Evolutionary conservation across 1,284 basidiomycete species (phyloP), one percentile per base, ranked within the genome.

Genomic region (Mycena sp.): DNA sequence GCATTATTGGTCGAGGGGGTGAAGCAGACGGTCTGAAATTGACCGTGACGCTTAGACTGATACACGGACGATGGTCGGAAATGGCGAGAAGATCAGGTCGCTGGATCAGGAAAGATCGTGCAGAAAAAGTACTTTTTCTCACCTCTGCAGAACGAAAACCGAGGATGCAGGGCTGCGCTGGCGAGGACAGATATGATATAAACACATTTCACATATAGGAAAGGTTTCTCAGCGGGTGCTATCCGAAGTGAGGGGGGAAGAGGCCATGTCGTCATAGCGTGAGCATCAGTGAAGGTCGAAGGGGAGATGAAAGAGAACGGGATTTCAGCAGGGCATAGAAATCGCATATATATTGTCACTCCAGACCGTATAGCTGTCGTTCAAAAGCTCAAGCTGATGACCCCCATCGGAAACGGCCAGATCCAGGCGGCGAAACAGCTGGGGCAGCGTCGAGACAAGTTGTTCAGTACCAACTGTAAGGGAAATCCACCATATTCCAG

Each of bases 191-290:
- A 77, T 1, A 90, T 69, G 3, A 75, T 76, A 68, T 90, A 86
- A 9, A 71, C 53, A 23, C 71, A 71, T 53, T 73, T 75, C 10
- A 79, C 71, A 35, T 73, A 74, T 21, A 81, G 66, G 9, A 77
- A 75, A 43, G 81, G 74, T 25, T 76, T 64, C 43, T 77, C 76
- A 5, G 78, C 74, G 51, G 75, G 74, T 14, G 72, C 65, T 29
- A 76, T 71, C n/a, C 76, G 66, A 71, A 81, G 85, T 1, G 86
- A 81, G 6, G 89, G 88, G n/a, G 88, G 88, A 6, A 88, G 75
- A 11, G 80, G 76, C 35, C 70, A 64, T 6, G 65, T 69, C 17
- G 69, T 59, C 17, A n/a, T n/a, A n/a, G n/a, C n/a, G n/a, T 69
- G 73, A 10, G 71, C 73, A 44, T 85, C 77, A 35, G 69, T 69